phyloP scores from a whole-genome alignment of 75 land plant genomes.

The Selaginella moellendorffii region DNA sequence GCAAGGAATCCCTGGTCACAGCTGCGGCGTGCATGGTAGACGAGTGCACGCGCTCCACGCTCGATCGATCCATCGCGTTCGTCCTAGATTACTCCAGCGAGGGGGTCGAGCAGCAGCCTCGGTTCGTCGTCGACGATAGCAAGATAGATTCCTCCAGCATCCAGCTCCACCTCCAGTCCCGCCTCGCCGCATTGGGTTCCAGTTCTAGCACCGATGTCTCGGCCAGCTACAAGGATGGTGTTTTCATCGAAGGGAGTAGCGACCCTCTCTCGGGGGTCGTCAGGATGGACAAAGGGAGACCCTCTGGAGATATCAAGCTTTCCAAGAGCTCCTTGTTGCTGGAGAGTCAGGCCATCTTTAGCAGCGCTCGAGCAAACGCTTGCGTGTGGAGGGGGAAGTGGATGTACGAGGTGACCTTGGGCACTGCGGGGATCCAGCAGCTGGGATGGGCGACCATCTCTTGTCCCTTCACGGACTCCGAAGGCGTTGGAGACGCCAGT shows the following conservation, averaged over 20 bases:
- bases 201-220: neutral
- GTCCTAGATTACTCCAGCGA: conserved; percentile 54
- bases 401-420: conserved; percentile 91
- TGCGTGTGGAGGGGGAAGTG: conserved; percentile 78
- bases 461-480: conserved; percentile 67
- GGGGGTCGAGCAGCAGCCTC: no score
- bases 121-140: conserved; percentile 10
- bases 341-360: conserved; percentile 72
- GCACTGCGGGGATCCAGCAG: conserved; percentile 85
- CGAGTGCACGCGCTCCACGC: conserved; percentile 44
- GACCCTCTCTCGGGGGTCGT: conserved; percentile 16
- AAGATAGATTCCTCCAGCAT: conserved; percentile 11
- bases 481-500: conserved; percentile 92
- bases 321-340: conserved; percentile 27
- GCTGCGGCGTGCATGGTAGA: conserved; percentile 31
- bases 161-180: conserved; percentile 10
- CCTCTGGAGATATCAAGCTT: conserved; percentile 47
- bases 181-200: conserved; percentile 20
- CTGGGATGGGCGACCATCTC: conserved; percentile 81
- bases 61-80: conserved; percentile 56
- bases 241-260: conserved; percentile 20
- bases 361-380: conserved; percentile 74
- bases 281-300: conserved; percentile 43
- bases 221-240: conserved; percentile 32
- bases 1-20: conserved; percentile 10